Conservation (phyloP, 305 asterid species). For the Fraxinus latifolia region DNA sequence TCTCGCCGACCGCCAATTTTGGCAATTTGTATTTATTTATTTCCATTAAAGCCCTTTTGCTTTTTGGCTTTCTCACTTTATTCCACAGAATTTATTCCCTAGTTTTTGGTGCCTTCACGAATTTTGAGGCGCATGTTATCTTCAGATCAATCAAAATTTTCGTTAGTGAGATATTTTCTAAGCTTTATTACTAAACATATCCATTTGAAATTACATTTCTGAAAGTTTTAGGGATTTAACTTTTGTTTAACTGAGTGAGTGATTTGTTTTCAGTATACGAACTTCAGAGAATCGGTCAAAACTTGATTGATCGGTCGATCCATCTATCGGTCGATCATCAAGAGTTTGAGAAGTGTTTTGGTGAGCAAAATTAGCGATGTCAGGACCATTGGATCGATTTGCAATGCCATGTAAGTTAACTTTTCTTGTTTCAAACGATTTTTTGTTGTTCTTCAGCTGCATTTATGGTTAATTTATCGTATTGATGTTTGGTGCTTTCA, state of each 20-base stretch:
- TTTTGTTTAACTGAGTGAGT: constrained; percentile 20
- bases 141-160: constrained; percentile 37
- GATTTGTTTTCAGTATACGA: constrained; percentile 19
- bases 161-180: constrained; percentile 16
- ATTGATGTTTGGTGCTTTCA: neutral
- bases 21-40: neutral
- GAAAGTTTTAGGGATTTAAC: constrained; percentile 5
- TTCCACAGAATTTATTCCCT: constrained; percentile 18
- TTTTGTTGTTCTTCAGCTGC: neutral
- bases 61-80: constrained; percentile 3
- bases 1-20: constrained; percentile 26
- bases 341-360: constrained; percentile 17
- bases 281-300: constrained; percentile 14
- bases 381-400: constrained; percentile 64
- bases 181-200: neutral
- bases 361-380: constrained; percentile 42
- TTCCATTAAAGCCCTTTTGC: neutral
- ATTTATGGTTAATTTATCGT: neutral
- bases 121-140: constrained; percentile 31
- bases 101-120: constrained; percentile 25
- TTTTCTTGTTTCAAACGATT: neutral
- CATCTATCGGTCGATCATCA: constrained; percentile 26
- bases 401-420: constrained; percentile 70
- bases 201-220: constrained; percentile 21
- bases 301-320: constrained; percentile 23